These are phyloP conservation scores for Nakazawaea siamensis DNA, from an alignment of 805 yeast species.

Conservation along the genomic window DNA sequence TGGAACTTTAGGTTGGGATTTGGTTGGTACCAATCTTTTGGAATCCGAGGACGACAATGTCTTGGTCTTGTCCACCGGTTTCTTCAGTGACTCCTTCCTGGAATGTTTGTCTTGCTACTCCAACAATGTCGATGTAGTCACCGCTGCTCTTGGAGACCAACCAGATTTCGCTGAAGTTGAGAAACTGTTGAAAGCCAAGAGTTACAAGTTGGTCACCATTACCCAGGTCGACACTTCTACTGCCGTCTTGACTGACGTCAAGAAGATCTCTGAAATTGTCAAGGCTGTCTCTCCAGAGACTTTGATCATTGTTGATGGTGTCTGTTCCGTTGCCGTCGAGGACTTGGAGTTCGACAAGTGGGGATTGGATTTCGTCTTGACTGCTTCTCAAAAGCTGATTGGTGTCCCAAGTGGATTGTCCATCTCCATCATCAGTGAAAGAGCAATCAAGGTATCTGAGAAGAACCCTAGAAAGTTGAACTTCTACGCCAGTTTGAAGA, in stretches of 20 bases:
- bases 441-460: conserved; percentile 62
- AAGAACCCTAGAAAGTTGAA: conserved; percentile 33
- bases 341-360: conserved; percentile 76
- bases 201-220: conserved; percentile 66
- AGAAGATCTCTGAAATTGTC: conserved; percentile 52
- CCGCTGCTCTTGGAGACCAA: conserved; percentile 62
- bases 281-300: conserved; percentile 68
- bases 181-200: conserved; percentile 38
- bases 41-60: conserved; percentile 55
- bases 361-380: conserved; percentile 82
- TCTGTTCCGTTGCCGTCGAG: conserved; percentile 91
- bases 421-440: conserved; percentile 62
- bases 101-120: conserved; percentile 68
- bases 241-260: conserved; percentile 76
- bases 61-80: conserved; percentile 84
- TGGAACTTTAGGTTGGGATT: conserved; percentile 95
- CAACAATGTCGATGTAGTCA: conserved; percentile 64
- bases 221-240: conserved; percentile 97
- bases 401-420: conserved; percentile 93
- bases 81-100: conserved; percentile 77
- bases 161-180: conserved; percentile 53
- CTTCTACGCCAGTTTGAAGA: conserved; percentile 64
- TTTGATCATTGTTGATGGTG: conserved; percentile 84
- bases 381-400: conserved; percentile 93
- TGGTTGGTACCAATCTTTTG: conserved; percentile 71